Conservation (phyloP, 176 grass and related monocot species). For the Carex littledalei region DNA sequence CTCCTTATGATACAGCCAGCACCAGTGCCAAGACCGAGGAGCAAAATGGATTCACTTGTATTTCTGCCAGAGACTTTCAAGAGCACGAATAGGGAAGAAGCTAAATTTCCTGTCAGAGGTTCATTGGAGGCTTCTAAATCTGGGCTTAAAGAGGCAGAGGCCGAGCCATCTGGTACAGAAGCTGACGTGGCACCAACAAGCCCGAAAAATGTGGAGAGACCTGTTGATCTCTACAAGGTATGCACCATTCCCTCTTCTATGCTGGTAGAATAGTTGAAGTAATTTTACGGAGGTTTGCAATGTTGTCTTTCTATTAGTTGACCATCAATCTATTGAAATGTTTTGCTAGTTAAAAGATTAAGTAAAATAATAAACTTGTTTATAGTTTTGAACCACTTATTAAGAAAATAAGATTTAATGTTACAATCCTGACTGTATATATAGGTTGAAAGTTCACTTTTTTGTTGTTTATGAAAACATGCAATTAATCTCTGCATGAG, state of each 20-base stretch:
- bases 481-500: not conserved
- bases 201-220: constrained; percentile 47
- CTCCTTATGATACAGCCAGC: constrained; percentile 47
- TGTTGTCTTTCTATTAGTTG: not conserved
- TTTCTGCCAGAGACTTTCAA: constrained; percentile 76
- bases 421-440: not conserved
- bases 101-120: constrained; percentile 28
- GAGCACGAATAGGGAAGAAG: constrained; percentile 38
- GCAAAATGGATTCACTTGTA: constrained; percentile 72
- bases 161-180: constrained; percentile 24
- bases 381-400: not conserved
- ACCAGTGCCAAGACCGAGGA: constrained; percentile 67
- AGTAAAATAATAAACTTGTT: not conserved
- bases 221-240: constrained; percentile 98
- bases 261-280: not conserved
- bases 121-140: constrained; percentile 32
- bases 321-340: not conserved
- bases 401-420: not conserved
- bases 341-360: not conserved
- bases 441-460: not conserved
- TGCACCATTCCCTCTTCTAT: not conserved
- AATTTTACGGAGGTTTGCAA: not conserved
- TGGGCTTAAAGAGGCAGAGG: constrained; percentile 30
- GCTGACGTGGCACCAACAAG: constrained; percentile 36
- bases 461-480: not conserved